Conservation (phyloP, 1,284 basidiomycete species). For the Trametes versicolor region DNA sequence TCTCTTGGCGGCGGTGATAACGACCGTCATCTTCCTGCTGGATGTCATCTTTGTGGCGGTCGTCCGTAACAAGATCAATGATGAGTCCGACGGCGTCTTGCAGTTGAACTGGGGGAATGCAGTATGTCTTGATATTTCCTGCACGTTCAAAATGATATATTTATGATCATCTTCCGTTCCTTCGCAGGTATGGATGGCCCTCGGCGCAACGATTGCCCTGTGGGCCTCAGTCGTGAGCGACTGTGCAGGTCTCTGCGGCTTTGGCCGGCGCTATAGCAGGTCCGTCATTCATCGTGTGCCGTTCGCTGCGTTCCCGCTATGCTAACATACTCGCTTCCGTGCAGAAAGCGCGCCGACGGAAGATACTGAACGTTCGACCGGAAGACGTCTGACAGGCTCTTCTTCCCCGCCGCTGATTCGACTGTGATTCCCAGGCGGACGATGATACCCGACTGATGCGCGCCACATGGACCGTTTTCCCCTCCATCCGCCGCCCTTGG, state of each 20-base stretch:
- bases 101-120: conserved; percentile 57
- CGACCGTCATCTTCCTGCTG: conserved; percentile 62
- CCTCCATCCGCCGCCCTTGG: conserved; percentile 6
- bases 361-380: conserved; percentile 25
- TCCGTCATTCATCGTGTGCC: conserved; percentile 15
- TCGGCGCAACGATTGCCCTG: conserved; percentile 58
- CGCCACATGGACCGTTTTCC: conserved; percentile 24
- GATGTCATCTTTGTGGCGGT: conserved; percentile 62
- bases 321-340: conserved; percentile 1
- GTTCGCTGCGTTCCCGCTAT: neutral
- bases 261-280: conserved; percentile 25
- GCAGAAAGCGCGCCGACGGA: conserved; percentile 24
- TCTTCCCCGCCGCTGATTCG: conserved; percentile 15
- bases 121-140: conserved; percentile 45
- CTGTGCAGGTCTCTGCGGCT: conserved; percentile 47
- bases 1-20: conserved; percentile 51
- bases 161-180: conserved; percentile 20
- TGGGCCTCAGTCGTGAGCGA: conserved; percentile 57
- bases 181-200: conserved; percentile 60
- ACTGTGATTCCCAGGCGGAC: conserved; percentile 28
- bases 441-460: conserved; percentile 31
- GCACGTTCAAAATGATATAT: conserved; percentile 10
- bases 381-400: conserved; percentile 14
- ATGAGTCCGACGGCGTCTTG: conserved; percentile 53
- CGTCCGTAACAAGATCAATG: conserved; percentile 52